phyloP scores from a whole-genome alignment of 805 yeast genomes.

The Candida coleopterorum region DNA sequence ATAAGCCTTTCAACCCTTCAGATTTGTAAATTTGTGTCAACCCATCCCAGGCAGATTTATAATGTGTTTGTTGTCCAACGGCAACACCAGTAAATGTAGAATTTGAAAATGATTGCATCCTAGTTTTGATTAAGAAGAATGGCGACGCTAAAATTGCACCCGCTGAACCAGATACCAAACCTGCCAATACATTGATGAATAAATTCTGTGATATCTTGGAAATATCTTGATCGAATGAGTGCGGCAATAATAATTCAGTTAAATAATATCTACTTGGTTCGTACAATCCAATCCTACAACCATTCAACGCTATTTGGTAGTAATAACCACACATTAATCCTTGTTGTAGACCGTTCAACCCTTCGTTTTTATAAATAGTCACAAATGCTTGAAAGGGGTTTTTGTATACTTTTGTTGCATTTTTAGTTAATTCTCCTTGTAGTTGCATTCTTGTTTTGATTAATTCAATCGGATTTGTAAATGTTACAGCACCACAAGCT shows the following conservation, averaged over 20 bases:
- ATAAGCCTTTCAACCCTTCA: constrained; percentile 77
- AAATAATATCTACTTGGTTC: constrained; percentile 72
- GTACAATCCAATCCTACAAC: constrained; percentile 90
- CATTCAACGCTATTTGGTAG: constrained; percentile 88
- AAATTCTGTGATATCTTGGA: constrained; percentile 30
- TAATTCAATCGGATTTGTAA: constrained; percentile 92
- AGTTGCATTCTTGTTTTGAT: constrained; percentile 95
- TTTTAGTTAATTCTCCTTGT: constrained; percentile 80
- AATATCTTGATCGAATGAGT: constrained; percentile 39
- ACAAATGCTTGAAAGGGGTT: constrained; percentile 83
- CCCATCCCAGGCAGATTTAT: constrained; percentile 67
- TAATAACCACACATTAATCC: constrained; percentile 86
- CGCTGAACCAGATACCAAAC: constrained; percentile 78
- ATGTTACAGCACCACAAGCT: constrained; percentile 96
- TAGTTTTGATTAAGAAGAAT: constrained; percentile 83
- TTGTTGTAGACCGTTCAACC: constrained; percentile 81
- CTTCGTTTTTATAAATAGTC: constrained; percentile 73
- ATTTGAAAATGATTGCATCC: constrained; percentile 90
- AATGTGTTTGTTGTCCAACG: constrained; percentile 92
- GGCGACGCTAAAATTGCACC: constrained; percentile 93
- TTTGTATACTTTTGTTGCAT: constrained; percentile 54
- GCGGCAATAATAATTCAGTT: constrained; percentile 52
- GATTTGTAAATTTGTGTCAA: constrained; percentile 51
- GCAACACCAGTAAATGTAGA: constrained; percentile 21
- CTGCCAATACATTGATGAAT: constrained; percentile 68